These are phyloP conservation scores for Fusarium tanahbumbuense DNA, from an alignment of 2,329 filamentous ascomycete genomes.

Conservation along the genomic window DNA sequence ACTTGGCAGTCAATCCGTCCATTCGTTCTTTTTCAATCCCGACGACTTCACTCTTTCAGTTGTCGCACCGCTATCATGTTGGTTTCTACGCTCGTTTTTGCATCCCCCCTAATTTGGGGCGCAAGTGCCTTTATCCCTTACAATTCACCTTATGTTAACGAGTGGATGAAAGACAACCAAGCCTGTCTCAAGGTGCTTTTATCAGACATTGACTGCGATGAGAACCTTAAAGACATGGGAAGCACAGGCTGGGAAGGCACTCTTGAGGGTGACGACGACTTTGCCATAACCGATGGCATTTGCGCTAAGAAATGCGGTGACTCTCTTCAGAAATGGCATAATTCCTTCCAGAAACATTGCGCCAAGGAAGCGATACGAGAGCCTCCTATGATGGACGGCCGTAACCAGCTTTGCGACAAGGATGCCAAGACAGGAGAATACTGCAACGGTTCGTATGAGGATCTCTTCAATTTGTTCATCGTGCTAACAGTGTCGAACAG, in stretches of 20 bases:
- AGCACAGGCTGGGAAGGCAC: not conserved
- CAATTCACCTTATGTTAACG: not conserved
- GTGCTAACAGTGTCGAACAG: not conserved
- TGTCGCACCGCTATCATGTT: fast-evolving
- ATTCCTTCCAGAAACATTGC: not conserved
- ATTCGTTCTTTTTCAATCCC: not conserved
- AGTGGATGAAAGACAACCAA: not conserved
- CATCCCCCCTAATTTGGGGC: fast-evolving
- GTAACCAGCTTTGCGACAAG: slow-evolving; percentile 12
- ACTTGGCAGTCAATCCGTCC: not conserved
- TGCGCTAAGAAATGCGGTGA: not conserved
- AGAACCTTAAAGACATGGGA: not conserved
- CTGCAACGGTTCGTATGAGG: not conserved
- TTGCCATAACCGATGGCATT: not conserved
- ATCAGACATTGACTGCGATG: not conserved
- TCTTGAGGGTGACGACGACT: not conserved
- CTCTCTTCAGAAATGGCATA: not conserved
- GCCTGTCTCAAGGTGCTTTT: not conserved
- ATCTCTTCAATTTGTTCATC: fast-evolving
- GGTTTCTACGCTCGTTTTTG: not conserved
- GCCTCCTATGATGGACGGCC: not conserved
- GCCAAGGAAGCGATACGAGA: not conserved
- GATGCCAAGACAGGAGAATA: slow-evolving; percentile 2
- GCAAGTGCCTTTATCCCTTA: not conserved
- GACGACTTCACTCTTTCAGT: not conserved